Percentiles rank a stretch among this genome's conserved stretches.
These are phyloP conservation scores for Mycena amicta DNA, from an alignment of 768 basidiomycete genomes.

Conservation along the genomic window DNA sequence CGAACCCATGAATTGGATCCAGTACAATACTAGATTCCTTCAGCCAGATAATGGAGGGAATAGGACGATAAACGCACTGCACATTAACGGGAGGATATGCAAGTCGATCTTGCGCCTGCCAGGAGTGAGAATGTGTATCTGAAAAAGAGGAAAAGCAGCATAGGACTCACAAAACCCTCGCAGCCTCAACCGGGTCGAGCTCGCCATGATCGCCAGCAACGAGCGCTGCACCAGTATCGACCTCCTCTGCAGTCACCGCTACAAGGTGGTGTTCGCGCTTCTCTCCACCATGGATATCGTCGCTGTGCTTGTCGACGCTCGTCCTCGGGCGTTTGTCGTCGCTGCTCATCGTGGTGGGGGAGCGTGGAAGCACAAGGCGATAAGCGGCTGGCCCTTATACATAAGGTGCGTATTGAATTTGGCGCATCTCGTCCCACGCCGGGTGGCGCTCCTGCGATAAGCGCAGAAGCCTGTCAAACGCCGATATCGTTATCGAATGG, in stretches of 20 bases:
- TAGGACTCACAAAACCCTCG: constrained; percentile 54
- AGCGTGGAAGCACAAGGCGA: neutral
- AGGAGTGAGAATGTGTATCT: neutral
- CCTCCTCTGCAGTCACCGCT: constrained; percentile 47
- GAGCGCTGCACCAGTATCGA: constrained; percentile 66
- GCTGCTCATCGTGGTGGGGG: neutral
- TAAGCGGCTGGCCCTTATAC: neutral
- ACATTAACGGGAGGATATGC: constrained; percentile 81
- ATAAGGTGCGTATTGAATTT: neutral
- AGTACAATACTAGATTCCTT: constrained; percentile 53
- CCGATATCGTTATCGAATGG: no score
- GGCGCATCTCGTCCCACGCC: neutral
- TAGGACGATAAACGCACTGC: constrained; percentile 50
- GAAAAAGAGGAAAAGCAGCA: neutral
- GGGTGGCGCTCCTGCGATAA: no score
- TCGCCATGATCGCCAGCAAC: constrained; percentile 45
- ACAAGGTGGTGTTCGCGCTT: constrained; percentile 20
- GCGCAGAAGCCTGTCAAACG: no score
- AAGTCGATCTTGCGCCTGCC: constrained; percentile 69
- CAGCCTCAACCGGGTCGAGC: constrained; percentile 55
- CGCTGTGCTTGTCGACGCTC: neutral
- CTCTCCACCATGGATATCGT: neutral
- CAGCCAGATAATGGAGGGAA: neutral
- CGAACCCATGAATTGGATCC: constrained; percentile 71
- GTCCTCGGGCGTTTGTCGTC: neutral